Evolutionary conservation across 768 basidiomycete species (phyloP), one percentile per base, ranked within the genome.

Genomic region (Termitomyces sp.): DNA sequence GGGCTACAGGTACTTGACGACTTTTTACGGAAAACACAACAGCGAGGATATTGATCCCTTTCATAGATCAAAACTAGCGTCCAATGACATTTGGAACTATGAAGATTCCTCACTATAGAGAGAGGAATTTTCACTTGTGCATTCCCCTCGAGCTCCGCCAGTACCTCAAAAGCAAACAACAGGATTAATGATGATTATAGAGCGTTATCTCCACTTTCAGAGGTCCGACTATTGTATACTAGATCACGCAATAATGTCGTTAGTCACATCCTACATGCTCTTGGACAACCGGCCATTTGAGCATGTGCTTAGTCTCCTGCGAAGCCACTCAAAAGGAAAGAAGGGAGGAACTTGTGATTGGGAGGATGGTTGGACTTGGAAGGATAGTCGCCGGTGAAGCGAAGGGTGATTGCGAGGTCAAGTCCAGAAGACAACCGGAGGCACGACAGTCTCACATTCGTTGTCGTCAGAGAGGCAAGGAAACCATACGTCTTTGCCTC

Each of bases 1-100:
- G 97, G 97, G 4, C 72, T 99, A 27, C 95, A 98, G 79, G 96
- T 93, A 58, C 55, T 84, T 68, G 8, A 37, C 10, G 5, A 30
- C 21, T 28, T n/a, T 14, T 35, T 3, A 32, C 4, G n/a, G 11
- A 17, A 1, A 19, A 47, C 3, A 40, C 12, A n/a, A 3, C 25
- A 25, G 11, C 3, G 11, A 40, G n/a, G 5, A 37, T 11, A n/a
- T 34, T 52, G 45, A 53, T 21, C 23, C 37, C 17, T 23, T 27
- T 27, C 19, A n/a, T 35, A 60, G 59, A 60, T 60, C 28, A 60
- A 60, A 46, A 60, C 59, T 40, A 57, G 52, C 34, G 59, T 48
- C 6, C 55, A 49, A 51, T 60, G 43, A 57, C 42, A 46, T 23
- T 40, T 23, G n/a, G n/a, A 37, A 6, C 17, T n/a, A 3, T 12